Evolutionary conservation across 768 basidiomycete genomes (phyloP).

Genomic region (Dendrothele bispora): DNA sequence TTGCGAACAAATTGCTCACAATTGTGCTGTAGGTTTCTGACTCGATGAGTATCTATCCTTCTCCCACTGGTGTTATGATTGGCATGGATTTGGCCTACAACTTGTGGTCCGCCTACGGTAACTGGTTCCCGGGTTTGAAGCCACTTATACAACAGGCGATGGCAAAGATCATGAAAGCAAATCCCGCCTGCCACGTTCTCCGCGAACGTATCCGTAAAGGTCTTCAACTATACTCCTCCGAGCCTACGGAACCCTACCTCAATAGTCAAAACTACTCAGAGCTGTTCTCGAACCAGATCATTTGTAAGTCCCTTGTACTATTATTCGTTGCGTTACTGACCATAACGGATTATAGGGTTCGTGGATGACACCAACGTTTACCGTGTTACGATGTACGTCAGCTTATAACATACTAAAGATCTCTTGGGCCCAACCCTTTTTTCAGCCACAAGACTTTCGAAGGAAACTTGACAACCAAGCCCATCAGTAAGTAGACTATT

Average conservation of each 20-base stretch:
- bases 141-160: conserved; percentile 97
- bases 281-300: conserved; percentile 97
- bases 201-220: conserved; percentile 99
- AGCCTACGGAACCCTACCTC: conserved; percentile 98
- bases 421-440: conserved; percentile 15
- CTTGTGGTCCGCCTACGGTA: conserved; percentile 97
- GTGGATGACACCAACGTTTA: conserved; percentile 99
- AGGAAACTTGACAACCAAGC: conserved; percentile 99
- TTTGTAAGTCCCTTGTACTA: conserved; percentile 51
- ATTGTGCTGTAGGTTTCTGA: conserved; percentile 74
- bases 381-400: conserved; percentile 83
- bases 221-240: conserved; percentile 96
- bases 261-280: conserved; percentile 98
- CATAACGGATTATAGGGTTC: conserved; percentile 60
- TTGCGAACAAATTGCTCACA: conserved; percentile 3
- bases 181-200: conserved; percentile 95
- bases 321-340: neutral
- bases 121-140: conserved; percentile 99
- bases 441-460: conserved; percentile 96
- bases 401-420: neutral
- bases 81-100: conserved; percentile 99
- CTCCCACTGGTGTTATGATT: conserved; percentile 98
- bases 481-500: conserved; percentile 67
- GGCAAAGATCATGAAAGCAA: conserved; percentile 99
- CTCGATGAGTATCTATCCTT: conserved; percentile 99